These are phyloP conservation scores for Betula pendula DNA, from an alignment of 306 rosid species.

Conservation along the genomic window DNA sequence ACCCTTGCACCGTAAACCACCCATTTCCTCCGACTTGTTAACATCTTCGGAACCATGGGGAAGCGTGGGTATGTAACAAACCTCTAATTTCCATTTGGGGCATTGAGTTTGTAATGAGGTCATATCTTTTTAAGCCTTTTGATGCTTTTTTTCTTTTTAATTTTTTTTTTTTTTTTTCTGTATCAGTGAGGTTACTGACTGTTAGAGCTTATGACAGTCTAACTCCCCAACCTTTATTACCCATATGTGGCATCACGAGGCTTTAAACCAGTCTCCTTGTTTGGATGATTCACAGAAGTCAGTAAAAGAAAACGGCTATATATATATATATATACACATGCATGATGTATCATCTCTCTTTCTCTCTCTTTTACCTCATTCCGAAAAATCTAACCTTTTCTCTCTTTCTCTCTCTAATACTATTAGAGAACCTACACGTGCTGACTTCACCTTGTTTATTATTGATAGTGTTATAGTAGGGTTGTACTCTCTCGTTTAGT, in stretches of 20 bases:
- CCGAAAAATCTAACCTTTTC: not conserved
- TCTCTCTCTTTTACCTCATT: constrained; percentile 5
- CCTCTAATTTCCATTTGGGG: constrained; percentile 21
- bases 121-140: constrained; percentile 31
- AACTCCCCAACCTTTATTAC: constrained; percentile 32
- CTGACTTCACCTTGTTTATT: constrained; percentile 11
- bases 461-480: not conserved
- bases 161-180: constrained; percentile 25
- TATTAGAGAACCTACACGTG: not conserved
- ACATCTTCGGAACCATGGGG: constrained; percentile 37
- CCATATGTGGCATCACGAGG: constrained; percentile 37
- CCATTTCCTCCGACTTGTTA: constrained; percentile 42
- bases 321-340: too few species aligned
- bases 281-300: constrained; percentile 47
- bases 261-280: constrained; percentile 32
- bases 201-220: constrained; percentile 35
- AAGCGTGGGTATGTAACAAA: constrained; percentile 25
- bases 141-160: constrained; percentile 25
- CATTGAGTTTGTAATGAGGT: constrained; percentile 45
- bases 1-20: too few species aligned
- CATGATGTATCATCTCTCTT: too few species aligned
- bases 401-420: not conserved
- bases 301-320: constrained; percentile 28
- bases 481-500: not conserved
- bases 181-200: constrained; percentile 35